Percentiles rank a stretch among this genome's conserved stretches.
phyloP scores from a whole-genome alignment of 2,329 filamentous ascomycete genomes.

The Alternaria rosae region DNA sequence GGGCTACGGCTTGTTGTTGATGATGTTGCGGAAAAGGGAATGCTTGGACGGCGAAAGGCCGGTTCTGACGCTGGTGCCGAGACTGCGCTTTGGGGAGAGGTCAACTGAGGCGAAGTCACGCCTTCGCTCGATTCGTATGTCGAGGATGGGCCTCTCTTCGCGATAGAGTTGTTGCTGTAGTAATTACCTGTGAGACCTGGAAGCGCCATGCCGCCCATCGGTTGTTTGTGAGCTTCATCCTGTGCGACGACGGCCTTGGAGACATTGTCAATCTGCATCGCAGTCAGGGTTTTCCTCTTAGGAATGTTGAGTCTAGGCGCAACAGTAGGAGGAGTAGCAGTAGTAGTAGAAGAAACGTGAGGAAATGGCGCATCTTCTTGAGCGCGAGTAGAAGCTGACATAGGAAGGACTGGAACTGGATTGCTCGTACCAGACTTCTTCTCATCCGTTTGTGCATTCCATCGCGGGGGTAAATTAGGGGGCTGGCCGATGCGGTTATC shows the following conservation, averaged over 20 bases:
- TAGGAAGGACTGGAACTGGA: conserved; percentile 26
- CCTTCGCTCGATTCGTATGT: conserved; percentile 22
- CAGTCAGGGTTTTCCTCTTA: conserved; percentile 55
- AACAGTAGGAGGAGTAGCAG: conserved; percentile 28
- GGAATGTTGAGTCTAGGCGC: conserved; percentile 51
- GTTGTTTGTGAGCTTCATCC: conserved; percentile 21
- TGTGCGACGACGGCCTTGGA: conserved; percentile 34
- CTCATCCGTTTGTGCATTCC: conserved; percentile 37
- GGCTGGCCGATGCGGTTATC: conserved; percentile 15
- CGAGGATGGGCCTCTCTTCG: conserved; percentile 10
- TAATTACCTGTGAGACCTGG: conserved; percentile 25
- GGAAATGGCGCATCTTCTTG: conserved; percentile 15
- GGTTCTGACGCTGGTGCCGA: conserved; percentile 24
- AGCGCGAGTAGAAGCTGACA: conserved; percentile 24
- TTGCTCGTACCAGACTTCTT: conserved; percentile 50
- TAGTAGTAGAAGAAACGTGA: conserved; percentile 12
- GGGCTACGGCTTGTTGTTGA: conserved; percentile 32
- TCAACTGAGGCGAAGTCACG: conserved; percentile 20
- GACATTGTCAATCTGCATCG: conserved; percentile 52
- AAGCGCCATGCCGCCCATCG: conserved; percentile 27
- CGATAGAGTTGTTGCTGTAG: conserved; percentile 8
- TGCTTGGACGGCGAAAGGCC: conserved; percentile 42
- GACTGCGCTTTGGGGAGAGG: conserved; percentile 23
- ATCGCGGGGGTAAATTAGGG: conserved; percentile 24
- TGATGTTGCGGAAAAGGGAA: conserved; percentile 35